A percentile compares a stretch with the other conserved stretches of the same genome.
Conservation (phyloP, 2,329 filamentous ascomycete genomes). For the Fusarium bulbicola region DNA sequence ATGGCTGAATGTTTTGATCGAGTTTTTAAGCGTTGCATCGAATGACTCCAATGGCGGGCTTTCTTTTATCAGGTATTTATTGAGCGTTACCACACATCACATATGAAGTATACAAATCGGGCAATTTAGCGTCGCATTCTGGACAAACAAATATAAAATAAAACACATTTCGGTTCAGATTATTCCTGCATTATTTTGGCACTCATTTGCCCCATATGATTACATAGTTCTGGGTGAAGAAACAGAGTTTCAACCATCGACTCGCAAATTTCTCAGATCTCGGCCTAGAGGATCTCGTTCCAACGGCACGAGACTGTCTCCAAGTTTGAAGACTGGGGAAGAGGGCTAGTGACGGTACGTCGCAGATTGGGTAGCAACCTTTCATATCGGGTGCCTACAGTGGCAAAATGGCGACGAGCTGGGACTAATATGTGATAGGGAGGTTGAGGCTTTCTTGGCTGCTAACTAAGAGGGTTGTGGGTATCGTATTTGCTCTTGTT, state of each 20-base stretch:
- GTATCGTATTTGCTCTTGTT: background rate
- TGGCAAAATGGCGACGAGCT: conserved; percentile 26
- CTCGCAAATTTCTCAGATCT: background rate
- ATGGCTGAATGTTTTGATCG: background rate
- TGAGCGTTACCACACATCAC: conserved; percentile 8
- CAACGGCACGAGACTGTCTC: conserved; percentile 10
- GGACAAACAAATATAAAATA: conserved; percentile 21
- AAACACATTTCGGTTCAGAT: conserved; percentile 3
- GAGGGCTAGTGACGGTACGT: conserved; percentile 3
- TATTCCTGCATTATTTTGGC: background rate
- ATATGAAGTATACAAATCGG: conserved; percentile 22
- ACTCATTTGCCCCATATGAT: background rate
- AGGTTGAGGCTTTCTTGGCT: background rate
- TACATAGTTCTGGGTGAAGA: background rate
- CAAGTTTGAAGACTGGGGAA: conserved; percentile 17
- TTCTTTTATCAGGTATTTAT: conserved; percentile 13
- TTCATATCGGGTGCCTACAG: conserved; percentile 14
- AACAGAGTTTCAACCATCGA: background rate
- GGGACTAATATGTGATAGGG: background rate
- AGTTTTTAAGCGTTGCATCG: conserved; percentile 20
- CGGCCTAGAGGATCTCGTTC: background rate
- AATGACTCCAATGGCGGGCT: conserved; percentile 6
- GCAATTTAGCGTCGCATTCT: conserved; percentile 30
- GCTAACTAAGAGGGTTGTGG: background rate
- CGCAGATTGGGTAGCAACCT: conserved; percentile 7